Conservation (phyloP, 768 basidiomycete species). For the Hydnum rufescens region DNA sequence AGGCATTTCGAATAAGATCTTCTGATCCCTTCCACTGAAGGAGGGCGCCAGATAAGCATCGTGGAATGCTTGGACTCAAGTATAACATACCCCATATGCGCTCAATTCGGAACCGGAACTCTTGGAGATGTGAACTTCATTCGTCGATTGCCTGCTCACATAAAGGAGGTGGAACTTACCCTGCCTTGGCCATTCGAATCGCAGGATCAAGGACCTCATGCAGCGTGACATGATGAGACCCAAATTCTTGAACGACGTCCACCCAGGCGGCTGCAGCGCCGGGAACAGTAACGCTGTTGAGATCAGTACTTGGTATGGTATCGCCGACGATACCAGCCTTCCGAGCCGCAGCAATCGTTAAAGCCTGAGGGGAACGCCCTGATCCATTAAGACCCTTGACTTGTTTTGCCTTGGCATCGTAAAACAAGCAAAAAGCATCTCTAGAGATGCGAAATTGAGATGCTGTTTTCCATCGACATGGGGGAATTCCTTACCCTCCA, state of each 20-base stretch:
- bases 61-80: neutral
- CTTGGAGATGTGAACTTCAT: too few relatives aligned
- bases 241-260: slow-evolving; percentile 68
- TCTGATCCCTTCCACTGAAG: slow-evolving; percentile 36
- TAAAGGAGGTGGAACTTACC: slow-evolving; percentile 28
- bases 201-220: slow-evolving; percentile 74
- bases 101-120: too few relatives aligned
- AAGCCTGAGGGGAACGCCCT: slow-evolving; percentile 61
- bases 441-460: slow-evolving; percentile 20
- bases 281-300: slow-evolving; percentile 40
- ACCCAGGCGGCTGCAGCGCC: slow-evolving; percentile 94
- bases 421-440: slow-evolving; percentile 87
- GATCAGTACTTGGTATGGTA: slow-evolving; percentile 55
- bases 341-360: slow-evolving; percentile 54
- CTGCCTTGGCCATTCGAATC: slow-evolving; percentile 78
- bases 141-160: too few relatives aligned
- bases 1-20: slow-evolving; percentile 57
- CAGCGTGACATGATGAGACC: slow-evolving; percentile 46
- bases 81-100: neutral
- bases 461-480: neutral
- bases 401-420: slow-evolving; percentile 57
- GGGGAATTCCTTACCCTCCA: slow-evolving; percentile 45
- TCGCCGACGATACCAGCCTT: slow-evolving; percentile 44
- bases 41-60: neutral
- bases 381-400: slow-evolving; percentile 88